Conservation (phyloP, 2,329 filamentous ascomycete species). For the Fusarium sp. region DNA sequence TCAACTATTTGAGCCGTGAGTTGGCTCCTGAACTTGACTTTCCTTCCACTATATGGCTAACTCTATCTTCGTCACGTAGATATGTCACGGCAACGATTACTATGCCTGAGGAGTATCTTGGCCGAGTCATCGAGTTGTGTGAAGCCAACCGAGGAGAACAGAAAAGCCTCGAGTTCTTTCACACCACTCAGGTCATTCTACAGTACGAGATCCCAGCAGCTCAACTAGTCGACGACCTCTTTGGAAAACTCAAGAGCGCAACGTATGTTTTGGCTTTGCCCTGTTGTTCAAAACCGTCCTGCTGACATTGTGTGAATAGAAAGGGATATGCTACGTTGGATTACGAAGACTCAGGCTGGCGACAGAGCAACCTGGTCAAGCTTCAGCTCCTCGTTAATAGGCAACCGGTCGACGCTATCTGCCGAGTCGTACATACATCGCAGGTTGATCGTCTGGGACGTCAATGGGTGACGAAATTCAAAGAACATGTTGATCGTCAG, state of each 20-base stretch:
- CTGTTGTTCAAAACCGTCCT: background rate
- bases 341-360: constrained; percentile 96
- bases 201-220: constrained; percentile 92
- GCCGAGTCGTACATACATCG: constrained; percentile 87
- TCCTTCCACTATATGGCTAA: background rate
- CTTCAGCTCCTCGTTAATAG: constrained; percentile 96
- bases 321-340: constrained; percentile 97
- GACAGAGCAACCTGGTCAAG: constrained; percentile 85
- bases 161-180: constrained; percentile 91
- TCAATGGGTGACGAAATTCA: constrained; percentile 95
- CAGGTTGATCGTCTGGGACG: constrained; percentile 87
- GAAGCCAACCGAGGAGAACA: constrained; percentile 92
- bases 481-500: constrained; percentile 94
- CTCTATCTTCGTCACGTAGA: constrained; percentile 36
- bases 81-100: constrained; percentile 90
- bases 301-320: constrained; percentile 43
- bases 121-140: constrained; percentile 94
- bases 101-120: constrained; percentile 93
- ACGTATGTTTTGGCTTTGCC: constrained; percentile 64
- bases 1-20: constrained; percentile 67
- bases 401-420: constrained; percentile 91
- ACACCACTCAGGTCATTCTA: constrained; percentile 91
- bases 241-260: constrained; percentile 93
- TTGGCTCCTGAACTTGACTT: constrained; percentile 16
- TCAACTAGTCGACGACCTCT: constrained; percentile 95